A percentile compares a stretch with the other conserved stretches of the same genome.
Evolutionary conservation across 2,329 filamentous ascomycete genomes (phyloP).

Genomic region (Exophiala spinifera): DNA sequence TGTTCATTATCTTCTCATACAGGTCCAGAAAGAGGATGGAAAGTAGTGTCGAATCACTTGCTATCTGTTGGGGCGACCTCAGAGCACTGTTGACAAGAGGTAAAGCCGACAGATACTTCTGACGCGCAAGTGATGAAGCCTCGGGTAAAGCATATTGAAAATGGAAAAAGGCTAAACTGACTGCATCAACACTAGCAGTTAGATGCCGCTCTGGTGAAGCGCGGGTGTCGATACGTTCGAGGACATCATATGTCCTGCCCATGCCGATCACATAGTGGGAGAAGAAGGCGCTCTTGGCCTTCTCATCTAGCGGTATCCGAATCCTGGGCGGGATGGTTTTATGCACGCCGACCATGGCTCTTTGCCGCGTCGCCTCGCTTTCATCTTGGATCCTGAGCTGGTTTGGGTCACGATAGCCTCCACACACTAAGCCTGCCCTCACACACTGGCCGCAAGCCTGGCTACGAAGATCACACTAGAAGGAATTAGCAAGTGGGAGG

Average conservation of each 20-base stretch:
- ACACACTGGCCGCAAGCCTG: conserved; percentile 35
- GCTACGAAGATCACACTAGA: conserved; percentile 32
- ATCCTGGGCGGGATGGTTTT: neutral
- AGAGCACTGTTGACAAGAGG: conserved; percentile 35
- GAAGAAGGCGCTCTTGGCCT: conserved; percentile 25
- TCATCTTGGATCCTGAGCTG: conserved; percentile 33
- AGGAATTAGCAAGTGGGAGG: conserved; percentile 6
- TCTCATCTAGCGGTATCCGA: conserved; percentile 23
- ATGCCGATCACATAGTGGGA: conserved; percentile 24
- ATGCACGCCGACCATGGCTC: neutral
- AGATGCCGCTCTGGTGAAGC: conserved; percentile 25
- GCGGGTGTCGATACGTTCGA: conserved; percentile 14
- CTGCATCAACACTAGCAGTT: conserved; percentile 29
- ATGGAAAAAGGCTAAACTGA: conserved; percentile 30
- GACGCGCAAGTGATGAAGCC: conserved; percentile 14
- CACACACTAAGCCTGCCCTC: conserved; percentile 32
- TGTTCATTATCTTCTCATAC: conserved; percentile 33
- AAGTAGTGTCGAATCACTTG: conserved; percentile 35
- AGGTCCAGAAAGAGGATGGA: conserved; percentile 37
- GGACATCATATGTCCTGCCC: conserved; percentile 25
- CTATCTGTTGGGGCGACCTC: conserved; percentile 31
- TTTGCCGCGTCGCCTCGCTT: conserved; percentile 22
- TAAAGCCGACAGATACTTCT: conserved; percentile 31
- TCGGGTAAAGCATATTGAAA: conserved; percentile 17
- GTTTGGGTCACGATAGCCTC: conserved; percentile 34